Conservation (phyloP, 139 green algal genomes). For the Coelastrella sp. region DNA sequence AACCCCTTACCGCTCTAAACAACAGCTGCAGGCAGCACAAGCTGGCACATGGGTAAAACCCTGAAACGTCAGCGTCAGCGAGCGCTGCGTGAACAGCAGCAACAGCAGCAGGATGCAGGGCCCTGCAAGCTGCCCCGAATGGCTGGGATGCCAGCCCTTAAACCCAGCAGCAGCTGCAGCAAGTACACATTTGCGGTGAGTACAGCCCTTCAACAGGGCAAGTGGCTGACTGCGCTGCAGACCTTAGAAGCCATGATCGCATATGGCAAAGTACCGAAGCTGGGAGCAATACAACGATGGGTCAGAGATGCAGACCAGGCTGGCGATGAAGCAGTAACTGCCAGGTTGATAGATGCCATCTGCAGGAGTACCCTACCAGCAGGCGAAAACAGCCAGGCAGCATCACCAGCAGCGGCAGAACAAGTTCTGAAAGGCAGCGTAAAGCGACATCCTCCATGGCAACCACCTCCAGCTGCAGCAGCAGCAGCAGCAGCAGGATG, state of each 20-base stretch:
- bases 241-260: slow-evolving; percentile 29
- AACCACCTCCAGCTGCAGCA: not conserved
- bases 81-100: slow-evolving; percentile 27
- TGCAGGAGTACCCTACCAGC: slow-evolving; percentile 30
- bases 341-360: slow-evolving; percentile 38
- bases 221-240: slow-evolving; percentile 23
- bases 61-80: slow-evolving; percentile 28
- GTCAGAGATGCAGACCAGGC: slow-evolving; percentile 45
- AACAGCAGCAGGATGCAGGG: slow-evolving; percentile 11
- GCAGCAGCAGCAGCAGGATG: slow-evolving; percentile 16
- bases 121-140: slow-evolving; percentile 14
- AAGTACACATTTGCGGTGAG: slow-evolving; percentile 27
- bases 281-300: slow-evolving; percentile 66
- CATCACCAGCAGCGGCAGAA: slow-evolving; percentile 15
- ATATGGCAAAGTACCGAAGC: slow-evolving; percentile 57
- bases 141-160: not conserved
- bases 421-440: slow-evolving; percentile 7
- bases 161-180: slow-evolving; percentile 27
- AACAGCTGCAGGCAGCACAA: not conserved
- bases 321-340: slow-evolving; percentile 27
- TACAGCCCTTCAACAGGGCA: not conserved
- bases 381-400: not conserved
- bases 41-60: slow-evolving; percentile 13
- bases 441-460: slow-evolving; percentile 7
- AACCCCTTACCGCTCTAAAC: too few species aligned